Evolutionary conservation across 106 monocot genomes (phyloP), one percentile per base, ranked within the genome.

Genomic region (Narthecium ossifragum): DNA sequence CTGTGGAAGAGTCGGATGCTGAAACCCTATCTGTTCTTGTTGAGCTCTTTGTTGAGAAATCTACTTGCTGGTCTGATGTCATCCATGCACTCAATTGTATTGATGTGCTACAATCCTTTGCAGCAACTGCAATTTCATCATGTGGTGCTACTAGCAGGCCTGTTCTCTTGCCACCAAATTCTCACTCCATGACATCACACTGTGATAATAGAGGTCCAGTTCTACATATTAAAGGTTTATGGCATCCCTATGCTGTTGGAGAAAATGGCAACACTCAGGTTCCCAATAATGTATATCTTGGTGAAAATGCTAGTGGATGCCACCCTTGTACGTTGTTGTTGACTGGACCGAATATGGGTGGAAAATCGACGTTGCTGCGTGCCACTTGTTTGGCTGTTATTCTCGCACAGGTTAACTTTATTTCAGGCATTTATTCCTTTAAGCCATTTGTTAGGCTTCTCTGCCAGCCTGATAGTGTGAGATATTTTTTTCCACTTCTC

Each of bases 271-370:
- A 80, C 62, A 57, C 77, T 15, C 55, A 79, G 38, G 90, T 96
- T 68, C 80, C 90, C 5, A 96, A 96, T 72, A 90, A 96, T 64
- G 59, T 96, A 45, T 52, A 71, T 63, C 79, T 96, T 53, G 81
- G 80, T 66, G 79, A 78, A 65, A 61, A 71, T 45, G 49, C 45
- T 46, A 77, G 67, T 10, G 76, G 61, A 21, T 55, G 25, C 2
- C 57, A 81, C 59, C 71, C 79, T 20, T 57, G 74, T 39, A 70
- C 94, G 31, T 49, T 96, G 66, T 51, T 96, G 54, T 40, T 96
- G 81, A 96, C 96, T 45, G 96, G 96, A 64, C 96, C 96, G 63
- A 96, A 96, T 63, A 96, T 96, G 96, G 96, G 96, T 51, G 96
- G 96, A 40, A 96, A 96, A 64, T 96, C 96, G 45, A 96, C 96